Base-by-base conservation (phyloP, 192 early-diverging fungal genomes). In the Gonapodya prolifera region DNA sequence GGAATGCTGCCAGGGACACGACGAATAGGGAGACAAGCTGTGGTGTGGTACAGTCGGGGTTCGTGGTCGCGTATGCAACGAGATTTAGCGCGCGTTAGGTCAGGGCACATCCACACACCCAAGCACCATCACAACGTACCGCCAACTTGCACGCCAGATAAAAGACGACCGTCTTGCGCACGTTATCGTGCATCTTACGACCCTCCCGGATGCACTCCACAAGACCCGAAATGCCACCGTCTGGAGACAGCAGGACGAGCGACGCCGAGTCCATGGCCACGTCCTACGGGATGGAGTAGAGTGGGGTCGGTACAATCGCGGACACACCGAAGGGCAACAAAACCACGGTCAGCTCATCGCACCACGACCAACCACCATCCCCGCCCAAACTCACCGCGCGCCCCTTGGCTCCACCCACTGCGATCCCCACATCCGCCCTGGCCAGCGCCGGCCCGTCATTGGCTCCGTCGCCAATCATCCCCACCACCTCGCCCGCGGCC, bases 361-460 rank as follows among this genome's bases (percentile, higher is more conserved):
- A n/a, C n/a, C n/a, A n/a, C n/a, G n/a, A n/a, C n/a, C n/a, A n/a
- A n/a, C n/a, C n/a, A n/a, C n/a, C n/a, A n/a, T n/a, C n/a, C n/a
- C n/a, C n/a, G n/a, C n/a, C n/a, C n/a, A n/a, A 2, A 32, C 71
- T 73, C 71, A 18, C 71, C 16, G 71, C 31, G 2, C 28, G 2
- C 8, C 94, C 93, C 0, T 89, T 89, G 34, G 94, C 94, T 76
- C 84, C 82, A 18, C 91, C 94, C 85, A 98, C 91, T 69, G 96
- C 93, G 34, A 98, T 85, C 34, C 95, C 94, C 33, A 98, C 87
- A 83, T 96, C 93, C 0, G 95, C 90, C 77, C 93, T 91, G 1
- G 95, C 94, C 0, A 98, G 83, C 1, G 96, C 96, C 45, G 94
- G 90, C 1, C 94, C 91, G 84, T 97, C 96, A 76, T 98, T 98